Evolutionary conservation across 177 flowering plant species (phyloP), one percentile per base, ranked within the genome.

Genomic region (Vitis hybrid): DNA sequence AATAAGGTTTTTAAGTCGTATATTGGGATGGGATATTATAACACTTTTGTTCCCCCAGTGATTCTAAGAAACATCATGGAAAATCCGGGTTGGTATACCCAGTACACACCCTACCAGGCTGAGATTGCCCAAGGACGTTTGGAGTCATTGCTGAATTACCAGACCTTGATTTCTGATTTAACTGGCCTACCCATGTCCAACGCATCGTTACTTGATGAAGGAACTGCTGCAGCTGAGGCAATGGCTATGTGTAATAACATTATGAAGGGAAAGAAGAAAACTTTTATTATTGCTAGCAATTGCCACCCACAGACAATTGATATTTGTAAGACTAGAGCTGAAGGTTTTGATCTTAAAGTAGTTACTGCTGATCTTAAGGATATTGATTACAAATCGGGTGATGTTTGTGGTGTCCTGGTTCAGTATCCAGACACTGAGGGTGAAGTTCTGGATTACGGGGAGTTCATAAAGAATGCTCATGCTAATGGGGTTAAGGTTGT

Each of bases 211-310:
- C 94, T 93, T 11, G 99, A 96, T 66, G 98, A 96, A 64, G 98
- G 98, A 10, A 96, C 99, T 2, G 98, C 99, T 0, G 98, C 98
- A 2, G 99, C 99, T 0, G 99, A 95, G 83, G 99, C 99, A 11
- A 95, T 95, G 99, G 84, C 99, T 3, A 93, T 95, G 98, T 95
- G 99, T 81, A 92, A 91, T 65, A 90, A 86, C 73, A 95, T 93
- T 55, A 77, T 15, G 60, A 92, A 91, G 71, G 85, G 95, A 15
- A 93, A 93, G 81, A 91, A 87, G 82, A 95, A 91, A 73, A 92
- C 97, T 2, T 95, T 95, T 71, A 9, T 95, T 12, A 91, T 95
- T 64, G 93, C 98, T 24, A 87, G 77, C 67, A 90, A 90, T 69
- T 90, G 96, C 59, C 98, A 93, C 74, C 98, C 98, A 0, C 98